These are phyloP conservation scores for Auriscalpium microsporum DNA, from an alignment of 768 basidiomycete species.

Conservation along the genomic window DNA sequence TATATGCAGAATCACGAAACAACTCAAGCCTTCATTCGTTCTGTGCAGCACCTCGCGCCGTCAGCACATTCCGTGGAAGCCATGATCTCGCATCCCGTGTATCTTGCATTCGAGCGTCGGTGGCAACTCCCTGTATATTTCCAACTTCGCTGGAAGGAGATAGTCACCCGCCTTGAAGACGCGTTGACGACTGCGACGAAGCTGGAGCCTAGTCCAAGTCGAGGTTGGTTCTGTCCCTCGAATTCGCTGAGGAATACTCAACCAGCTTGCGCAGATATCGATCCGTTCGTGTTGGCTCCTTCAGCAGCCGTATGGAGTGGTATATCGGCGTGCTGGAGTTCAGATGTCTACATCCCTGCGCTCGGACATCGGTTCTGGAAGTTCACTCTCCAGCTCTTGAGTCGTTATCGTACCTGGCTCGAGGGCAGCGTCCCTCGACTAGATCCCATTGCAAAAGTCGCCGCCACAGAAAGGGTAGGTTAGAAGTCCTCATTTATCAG, in stretches of 20 bases:
- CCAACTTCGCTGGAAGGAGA: conserved; percentile 95
- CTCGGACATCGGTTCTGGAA: conserved; percentile 84
- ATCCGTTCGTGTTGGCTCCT: conserved; percentile 51
- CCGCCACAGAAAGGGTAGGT: conserved; percentile 22
- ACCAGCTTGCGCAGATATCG: conserved; percentile 10
- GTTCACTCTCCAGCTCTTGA: conserved; percentile 74
- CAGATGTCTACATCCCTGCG: conserved; percentile 77
- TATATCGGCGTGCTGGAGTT: conserved; percentile 76
- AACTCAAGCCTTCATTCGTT: conserved; percentile 72
- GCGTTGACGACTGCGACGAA: conserved; percentile 35
- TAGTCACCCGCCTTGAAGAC: conserved; percentile 70
- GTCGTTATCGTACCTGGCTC: conserved; percentile 24
- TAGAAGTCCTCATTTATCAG: background rate
- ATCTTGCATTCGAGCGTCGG: conserved; percentile 63
- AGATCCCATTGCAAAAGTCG: conserved; percentile 29
- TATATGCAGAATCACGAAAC: conserved; percentile 68
- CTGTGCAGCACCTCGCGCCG: conserved; percentile 77
- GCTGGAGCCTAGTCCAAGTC: conserved; percentile 32
- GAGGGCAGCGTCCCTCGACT: conserved; percentile 39
- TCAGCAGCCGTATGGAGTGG: conserved; percentile 64
- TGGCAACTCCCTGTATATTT: conserved; percentile 99
- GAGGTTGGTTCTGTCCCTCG: conserved; percentile 26
- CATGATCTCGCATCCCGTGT: conserved; percentile 69
- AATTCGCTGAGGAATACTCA: too few relatives aligned
- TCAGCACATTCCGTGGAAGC: conserved; percentile 58